Evolutionary conservation across 352 stramenopile species (phyloP), one percentile per base, ranked within the genome.

Genomic region (Phytopythium litorale): DNA sequence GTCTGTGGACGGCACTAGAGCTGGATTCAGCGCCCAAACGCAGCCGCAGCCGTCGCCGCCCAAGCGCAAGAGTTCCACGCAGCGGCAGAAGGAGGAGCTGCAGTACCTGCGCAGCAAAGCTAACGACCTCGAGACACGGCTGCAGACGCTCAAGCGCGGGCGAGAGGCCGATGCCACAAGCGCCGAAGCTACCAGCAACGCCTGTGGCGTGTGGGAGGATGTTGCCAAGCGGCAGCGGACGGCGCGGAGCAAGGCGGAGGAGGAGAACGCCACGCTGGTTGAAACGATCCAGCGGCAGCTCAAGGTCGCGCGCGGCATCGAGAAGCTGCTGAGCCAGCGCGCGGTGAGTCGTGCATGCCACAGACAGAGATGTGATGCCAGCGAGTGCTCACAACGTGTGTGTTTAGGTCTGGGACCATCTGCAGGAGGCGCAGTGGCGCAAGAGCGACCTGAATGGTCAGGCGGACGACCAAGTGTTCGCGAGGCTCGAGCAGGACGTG

Each of bases 81-180:
- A 58, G 52, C 52, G 52, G 23, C 52, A 43, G 12, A 58, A 58
- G 56, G 56, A 62, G 19, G 56, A 62, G 56, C 32, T 62, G 40
- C 23, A 48, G 42, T 54, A 54, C 46, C 42, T 62, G 30, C 56
- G 56, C 37, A 30, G 25, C 30, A 40, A 62, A 35, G 30, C 46
- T 7, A 25, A 4, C 40, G 56, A 53, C 19, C 23, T 62, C 30
- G 56, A 45, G 8, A 7, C 19, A 30, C 16, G 42, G 30, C 42
- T 62, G 19, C n/a, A 25, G n/a, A 11, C 32, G 56, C 42, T 62
- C 28, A 54, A 62, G 56, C 52, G 52, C 12, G 33, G n/a, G 12
- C 33, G 33, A 3, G 52, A 28, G 52, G 9, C 52, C 3, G 16
- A 6, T 15, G 19, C 4, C 33, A 38, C 7, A 38, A 30, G 28